Evolutionary conservation across 1,139 yeast species (phyloP).

Genomic region (Hyphopichia burtonii): DNA sequence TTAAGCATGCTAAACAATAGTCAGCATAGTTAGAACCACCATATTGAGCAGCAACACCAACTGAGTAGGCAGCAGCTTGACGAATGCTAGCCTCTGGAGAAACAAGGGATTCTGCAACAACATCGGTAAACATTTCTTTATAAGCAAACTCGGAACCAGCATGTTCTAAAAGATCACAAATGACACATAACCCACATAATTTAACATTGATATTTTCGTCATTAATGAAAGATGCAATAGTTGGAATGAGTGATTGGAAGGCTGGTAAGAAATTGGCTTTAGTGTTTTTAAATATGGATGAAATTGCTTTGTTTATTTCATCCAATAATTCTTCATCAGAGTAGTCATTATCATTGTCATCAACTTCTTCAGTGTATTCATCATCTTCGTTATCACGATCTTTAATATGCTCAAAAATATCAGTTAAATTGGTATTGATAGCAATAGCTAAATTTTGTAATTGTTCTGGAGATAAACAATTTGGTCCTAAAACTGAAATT

Average conservation of each 20-base stretch:
- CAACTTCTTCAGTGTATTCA: slow-evolving; percentile 68
- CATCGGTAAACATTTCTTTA: slow-evolving; percentile 62
- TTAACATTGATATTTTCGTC: slow-evolving; percentile 69
- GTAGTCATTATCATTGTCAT: slow-evolving; percentile 80
- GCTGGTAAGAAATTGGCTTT: slow-evolving; percentile 60
- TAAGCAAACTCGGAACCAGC: slow-evolving; percentile 66
- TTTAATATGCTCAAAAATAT: slow-evolving; percentile 69
- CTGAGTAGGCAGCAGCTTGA: slow-evolving; percentile 82
- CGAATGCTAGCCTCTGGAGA: slow-evolving; percentile 73
- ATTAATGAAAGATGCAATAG: slow-evolving; percentile 53
- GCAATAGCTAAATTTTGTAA: slow-evolving; percentile 59
- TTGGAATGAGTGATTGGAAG: slow-evolving; percentile 59
- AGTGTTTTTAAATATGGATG: slow-evolving; percentile 69
- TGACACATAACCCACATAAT: slow-evolving; percentile 76
- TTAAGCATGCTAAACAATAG: slow-evolving; percentile 66
- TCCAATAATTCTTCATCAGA: slow-evolving; percentile 88
- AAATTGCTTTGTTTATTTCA: slow-evolving; percentile 76
- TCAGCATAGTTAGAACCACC: slow-evolving; percentile 68
- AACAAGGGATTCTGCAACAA: slow-evolving; percentile 63
- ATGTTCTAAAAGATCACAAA: slow-evolving; percentile 78
- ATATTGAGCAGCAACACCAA: slow-evolving; percentile 83
- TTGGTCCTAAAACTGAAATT: slow-evolving; percentile 64
- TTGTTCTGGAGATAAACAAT: slow-evolving; percentile 57
- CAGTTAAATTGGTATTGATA: slow-evolving; percentile 60
- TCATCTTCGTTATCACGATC: slow-evolving; percentile 71